These are phyloP conservation scores for Chalciporus piperatoides DNA, from an alignment of 1,284 basidiomycete species.

Conservation along the genomic window DNA sequence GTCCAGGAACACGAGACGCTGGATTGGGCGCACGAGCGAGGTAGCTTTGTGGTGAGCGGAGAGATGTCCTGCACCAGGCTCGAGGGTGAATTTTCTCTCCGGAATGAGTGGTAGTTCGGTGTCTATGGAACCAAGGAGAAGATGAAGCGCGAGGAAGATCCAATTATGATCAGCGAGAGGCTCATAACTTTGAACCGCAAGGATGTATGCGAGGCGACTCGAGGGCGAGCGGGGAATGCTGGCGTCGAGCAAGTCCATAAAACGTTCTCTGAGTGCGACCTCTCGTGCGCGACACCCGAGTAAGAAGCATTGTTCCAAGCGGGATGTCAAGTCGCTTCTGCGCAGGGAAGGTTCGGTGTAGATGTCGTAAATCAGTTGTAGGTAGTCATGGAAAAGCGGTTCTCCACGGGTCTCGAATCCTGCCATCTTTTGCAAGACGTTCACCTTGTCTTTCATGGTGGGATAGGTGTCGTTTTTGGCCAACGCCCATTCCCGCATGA, in stretches of 20 bases:
- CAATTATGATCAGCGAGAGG: slow-evolving; percentile 91
- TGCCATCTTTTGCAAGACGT: slow-evolving; percentile 87
- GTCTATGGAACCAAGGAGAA: slow-evolving; percentile 85
- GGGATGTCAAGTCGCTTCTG: slow-evolving; percentile 91
- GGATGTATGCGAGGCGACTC: slow-evolving; percentile 84
- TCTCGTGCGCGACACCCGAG: slow-evolving; percentile 89
- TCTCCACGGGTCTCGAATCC: slow-evolving; percentile 81
- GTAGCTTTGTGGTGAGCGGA: slow-evolving; percentile 50
- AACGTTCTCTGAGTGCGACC: slow-evolving; percentile 75
- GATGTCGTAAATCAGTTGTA: slow-evolving; percentile 92
- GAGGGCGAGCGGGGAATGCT: slow-evolving; percentile 84
- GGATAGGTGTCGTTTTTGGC: slow-evolving; percentile 83
- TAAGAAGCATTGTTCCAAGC: slow-evolving; percentile 92
- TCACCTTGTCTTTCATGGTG: slow-evolving; percentile 95
- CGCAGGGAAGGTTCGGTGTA: slow-evolving; percentile 86
- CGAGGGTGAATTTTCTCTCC: slow-evolving; percentile 33
- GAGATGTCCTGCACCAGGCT: slow-evolving; percentile 32
- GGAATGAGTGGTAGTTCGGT: slow-evolving; percentile 47
- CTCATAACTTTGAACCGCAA: slow-evolving; percentile 97
- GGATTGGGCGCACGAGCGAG: slow-evolving; percentile 71
- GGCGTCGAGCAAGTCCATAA: slow-evolving; percentile 88
- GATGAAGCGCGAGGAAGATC: slow-evolving; percentile 90
- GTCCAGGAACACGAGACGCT: slow-evolving; percentile 84
- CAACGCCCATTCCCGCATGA: slow-evolving; percentile 87
- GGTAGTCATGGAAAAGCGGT: slow-evolving; percentile 76